A percentile compares a stretch with the other conserved stretches of the same genome.
These are phyloP conservation scores for Lentinula sp. DNA, from an alignment of 768 basidiomycete genomes.

Conservation along the genomic window DNA sequence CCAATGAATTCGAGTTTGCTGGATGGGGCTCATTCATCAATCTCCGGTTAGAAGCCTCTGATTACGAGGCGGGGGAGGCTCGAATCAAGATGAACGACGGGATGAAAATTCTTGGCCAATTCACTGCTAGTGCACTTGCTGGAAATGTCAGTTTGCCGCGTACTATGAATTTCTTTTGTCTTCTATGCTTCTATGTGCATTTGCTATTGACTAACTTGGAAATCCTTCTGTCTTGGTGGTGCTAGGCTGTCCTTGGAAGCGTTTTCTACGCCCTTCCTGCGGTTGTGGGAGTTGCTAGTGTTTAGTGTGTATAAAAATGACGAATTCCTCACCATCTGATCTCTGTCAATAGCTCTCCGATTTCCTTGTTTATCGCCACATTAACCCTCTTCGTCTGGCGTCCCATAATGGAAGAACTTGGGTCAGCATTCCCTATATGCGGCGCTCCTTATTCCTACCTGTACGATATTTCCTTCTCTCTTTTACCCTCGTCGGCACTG, in stretches of 20 bases:
- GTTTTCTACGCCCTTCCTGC: conserved; percentile 68
- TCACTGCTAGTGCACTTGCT: conserved; percentile 58
- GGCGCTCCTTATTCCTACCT: conserved; percentile 71
- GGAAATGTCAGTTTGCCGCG: conserved; percentile 32
- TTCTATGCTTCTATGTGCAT: not conserved
- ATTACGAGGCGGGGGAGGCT: conserved; percentile 28
- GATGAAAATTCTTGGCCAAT: conserved; percentile 51
- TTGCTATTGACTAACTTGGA: not conserved
- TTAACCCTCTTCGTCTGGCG: conserved; percentile 64
- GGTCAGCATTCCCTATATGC: conserved; percentile 59
- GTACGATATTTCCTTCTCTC: conserved; percentile 25
- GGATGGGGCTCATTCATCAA: conserved; percentile 58
- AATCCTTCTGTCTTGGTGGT: not conserved
- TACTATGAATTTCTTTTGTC: not conserved
- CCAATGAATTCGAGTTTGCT: conserved; percentile 65
- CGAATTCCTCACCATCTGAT: not conserved
- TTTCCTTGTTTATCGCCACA: conserved; percentile 60
- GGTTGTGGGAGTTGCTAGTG: conserved; percentile 50
- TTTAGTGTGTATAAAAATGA: conserved; percentile 45
- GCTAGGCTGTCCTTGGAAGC: conserved; percentile 50
- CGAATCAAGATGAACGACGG: conserved; percentile 22
- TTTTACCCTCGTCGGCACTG: conserved; percentile 1
- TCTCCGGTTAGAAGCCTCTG: conserved; percentile 38
- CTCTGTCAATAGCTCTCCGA: conserved; percentile 50
- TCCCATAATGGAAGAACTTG: conserved; percentile 70